Base-by-base conservation (phyloP, 495 filamentous ascomycete species). In the Aspergillus diversus region DNA sequence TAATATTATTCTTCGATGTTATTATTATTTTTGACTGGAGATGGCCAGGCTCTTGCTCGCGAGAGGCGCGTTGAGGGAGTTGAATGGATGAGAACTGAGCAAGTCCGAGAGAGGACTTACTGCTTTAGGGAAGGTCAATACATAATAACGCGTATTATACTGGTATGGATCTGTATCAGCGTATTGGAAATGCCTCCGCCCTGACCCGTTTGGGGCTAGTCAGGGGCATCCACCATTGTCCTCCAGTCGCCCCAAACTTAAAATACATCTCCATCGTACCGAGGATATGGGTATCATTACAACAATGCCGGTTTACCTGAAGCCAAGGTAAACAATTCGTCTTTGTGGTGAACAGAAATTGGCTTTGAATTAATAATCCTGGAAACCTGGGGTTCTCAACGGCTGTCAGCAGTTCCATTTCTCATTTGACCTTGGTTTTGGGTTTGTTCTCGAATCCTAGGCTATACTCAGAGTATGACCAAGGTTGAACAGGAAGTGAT, bases 211-310 rank as follows among this genome's bases (percentile, higher is more conserved):
- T 3, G 3, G 52, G 42, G 6, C 49, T 65, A 65, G 57, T 65
- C 58, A 65, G 63, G 63, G 63, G 63, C 43, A 65, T 48, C 53
- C 57, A 59, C 57, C 43, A 48, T 31, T 39, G 13, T 39, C 37
- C 37, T 17, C 21, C 37, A 21, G n/a, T 7, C 2, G 33, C 16
- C 16, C 17, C 15, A 16, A 7, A 17, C 17, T 59, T 33, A 15
- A 27, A 27, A 27, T 27, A 27, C 21, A 27, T 27, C 21, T 27
- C 21, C 21, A 27, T 27, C 21, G 21, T 27, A 27, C 21, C 21
- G 21, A 27, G 21, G 21, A 27, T 27, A 27, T 27, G 15, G 16
- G 54, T 56, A 35, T 37, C 35, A 16, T 9, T 34, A 43, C 21
- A 27, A 27, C 21, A 27, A 27, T 27, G 21, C 21, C 21, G 21